A percentile compares a stretch with the other conserved stretches of the same genome.
Evolutionary conservation across 2,329 filamentous ascomycete species (phyloP).

Genomic region (Bipolaris oryzae): DNA sequence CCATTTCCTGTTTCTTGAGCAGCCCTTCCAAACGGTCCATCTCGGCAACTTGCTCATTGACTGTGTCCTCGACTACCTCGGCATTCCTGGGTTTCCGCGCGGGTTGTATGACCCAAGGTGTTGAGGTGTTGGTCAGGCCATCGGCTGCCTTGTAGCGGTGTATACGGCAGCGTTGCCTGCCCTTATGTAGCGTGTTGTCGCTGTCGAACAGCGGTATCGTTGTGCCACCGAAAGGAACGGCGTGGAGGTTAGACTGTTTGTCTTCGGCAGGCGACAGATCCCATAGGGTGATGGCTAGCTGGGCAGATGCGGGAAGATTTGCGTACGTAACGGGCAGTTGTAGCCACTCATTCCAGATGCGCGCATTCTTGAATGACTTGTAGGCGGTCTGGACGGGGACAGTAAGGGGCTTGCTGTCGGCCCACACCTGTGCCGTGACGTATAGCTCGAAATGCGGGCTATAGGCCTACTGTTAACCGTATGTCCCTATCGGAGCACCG

Average conservation of each 20-base stretch:
- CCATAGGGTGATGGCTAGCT: conserved; percentile 93
- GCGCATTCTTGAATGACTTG: conserved; percentile 78
- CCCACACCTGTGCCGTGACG: conserved; percentile 91
- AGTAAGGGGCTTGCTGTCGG: conserved; percentile 91
- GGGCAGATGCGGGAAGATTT: conserved; percentile 78
- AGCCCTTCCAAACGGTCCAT: conserved; percentile 86
- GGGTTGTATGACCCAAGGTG: conserved; percentile 69
- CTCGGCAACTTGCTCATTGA: conserved; percentile 77
- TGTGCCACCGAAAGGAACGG: conserved; percentile 91
- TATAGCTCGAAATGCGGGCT: conserved; percentile 88
- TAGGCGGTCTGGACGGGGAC: conserved; percentile 92
- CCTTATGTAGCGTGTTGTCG: conserved; percentile 89
- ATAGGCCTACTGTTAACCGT: conserved; percentile 11
- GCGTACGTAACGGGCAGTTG: conserved; percentile 84
- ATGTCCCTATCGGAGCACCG: background rate
- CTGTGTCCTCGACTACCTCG: conserved; percentile 53
- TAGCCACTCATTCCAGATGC: conserved; percentile 95
- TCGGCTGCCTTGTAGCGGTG: conserved; percentile 85
- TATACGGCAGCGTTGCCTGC: conserved; percentile 86
- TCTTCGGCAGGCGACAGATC: conserved; percentile 84
- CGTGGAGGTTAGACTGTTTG: conserved; percentile 72
- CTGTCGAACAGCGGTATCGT: conserved; percentile 91
- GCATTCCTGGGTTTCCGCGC: conserved; percentile 60
- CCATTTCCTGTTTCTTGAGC: conserved; percentile 98
- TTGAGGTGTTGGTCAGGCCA: conserved; percentile 78